Evolutionary conservation across 2,329 filamentous ascomycete genomes (phyloP), one percentile per base, ranked within the genome.

Genomic region (Phaeosphaeriaceae sp.): DNA sequence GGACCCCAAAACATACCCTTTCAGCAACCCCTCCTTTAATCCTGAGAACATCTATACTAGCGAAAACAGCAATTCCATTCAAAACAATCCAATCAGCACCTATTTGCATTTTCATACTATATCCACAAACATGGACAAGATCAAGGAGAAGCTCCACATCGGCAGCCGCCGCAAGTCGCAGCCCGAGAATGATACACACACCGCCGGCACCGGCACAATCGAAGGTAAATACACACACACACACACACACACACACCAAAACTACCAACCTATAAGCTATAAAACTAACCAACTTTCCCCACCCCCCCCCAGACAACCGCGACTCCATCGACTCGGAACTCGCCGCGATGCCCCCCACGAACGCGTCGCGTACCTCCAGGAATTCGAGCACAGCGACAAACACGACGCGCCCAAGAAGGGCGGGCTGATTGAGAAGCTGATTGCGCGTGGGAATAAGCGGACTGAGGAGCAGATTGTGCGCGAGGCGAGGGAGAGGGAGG

Each of bases 131-230:
- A 71, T 72, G 65, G 67, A 71, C 18, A 66, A 66, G 48, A 59
- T 72, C 57, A 72, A 72, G 56, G 66, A 71, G 50, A 70, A 70
- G 55, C 61, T 72, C 35, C 67, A 72, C 57, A 63, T 71, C 37
- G 62, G 62, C 46, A 58, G 50, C 52, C 60, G 64, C 46, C 60
- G 64, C 64, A 70, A 70, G 55, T 65, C 64, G 35, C 61, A 66
- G 48, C 46, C 58, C 28, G 64, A 71, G 35, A 54, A 61, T 46
- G 62, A 59, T 37, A 42, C 47, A 18, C 23, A 42, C 12, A 18
- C 26, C 37, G 58, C 48, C 4, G 48, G 63, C 50, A 55, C 61
- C 13, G 56, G 56, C 18, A 61, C 50, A 3, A 56, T 61, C 44
- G 62, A 57, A 26, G 57, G 63, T 63, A 59, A 43, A 49, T 57